A percentile compares a stretch with the other conserved stretches of the same genome.
These are phyloP conservation scores for Ascochyta pisi DNA, from an alignment of 2,329 filamentous ascomycete species.

Conservation along the genomic window DNA sequence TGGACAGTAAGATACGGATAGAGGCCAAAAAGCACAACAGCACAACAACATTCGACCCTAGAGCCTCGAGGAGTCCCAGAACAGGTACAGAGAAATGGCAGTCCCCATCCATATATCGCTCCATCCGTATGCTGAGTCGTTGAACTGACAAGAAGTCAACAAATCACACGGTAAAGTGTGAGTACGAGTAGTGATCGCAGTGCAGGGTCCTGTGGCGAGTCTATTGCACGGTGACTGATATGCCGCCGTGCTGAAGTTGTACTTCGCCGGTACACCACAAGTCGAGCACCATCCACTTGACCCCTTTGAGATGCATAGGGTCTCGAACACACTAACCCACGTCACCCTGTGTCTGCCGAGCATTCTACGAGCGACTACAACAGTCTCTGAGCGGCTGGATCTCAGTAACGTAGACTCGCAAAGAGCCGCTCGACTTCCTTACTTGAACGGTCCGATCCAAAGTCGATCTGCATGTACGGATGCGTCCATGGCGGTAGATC, in stretches of 20 bases:
- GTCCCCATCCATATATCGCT: no score
- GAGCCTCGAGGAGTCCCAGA: no score
- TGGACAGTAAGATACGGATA: neutral
- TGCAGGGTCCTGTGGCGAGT: neutral
- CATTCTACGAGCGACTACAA: neutral
- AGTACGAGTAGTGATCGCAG: neutral
- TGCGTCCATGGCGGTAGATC: neutral
- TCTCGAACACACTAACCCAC: neutral
- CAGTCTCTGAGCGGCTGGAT: neutral
- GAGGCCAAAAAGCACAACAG: neutral
- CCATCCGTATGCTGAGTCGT: no score
- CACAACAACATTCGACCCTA: no score
- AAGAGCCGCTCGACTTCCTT: neutral
- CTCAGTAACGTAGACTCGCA: neutral
- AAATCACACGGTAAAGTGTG: neutral
- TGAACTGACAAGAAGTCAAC: no score
- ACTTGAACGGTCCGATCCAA: neutral
- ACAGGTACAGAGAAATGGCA: no score
- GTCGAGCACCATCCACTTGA: neutral
- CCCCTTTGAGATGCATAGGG: neutral
- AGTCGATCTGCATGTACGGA: neutral
- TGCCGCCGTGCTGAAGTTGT: neutral
- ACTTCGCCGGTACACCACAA: neutral
- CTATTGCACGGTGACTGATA: neutral
- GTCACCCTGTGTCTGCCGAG: neutral